These are phyloP conservation scores for Patellifolia procumbens DNA, from an alignment of 179 eudicot species.

Conservation along the genomic window DNA sequence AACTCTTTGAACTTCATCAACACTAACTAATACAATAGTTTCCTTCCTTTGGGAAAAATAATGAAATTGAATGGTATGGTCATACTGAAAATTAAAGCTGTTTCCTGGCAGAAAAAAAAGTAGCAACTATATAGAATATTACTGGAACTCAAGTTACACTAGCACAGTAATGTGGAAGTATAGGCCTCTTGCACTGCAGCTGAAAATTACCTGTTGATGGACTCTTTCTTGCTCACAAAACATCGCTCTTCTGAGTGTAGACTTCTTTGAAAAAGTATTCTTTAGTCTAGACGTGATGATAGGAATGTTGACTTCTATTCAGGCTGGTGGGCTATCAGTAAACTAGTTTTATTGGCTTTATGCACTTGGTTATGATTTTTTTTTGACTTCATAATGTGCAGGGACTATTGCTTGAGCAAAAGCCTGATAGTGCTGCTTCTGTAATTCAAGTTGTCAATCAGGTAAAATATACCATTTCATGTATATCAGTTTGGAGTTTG, in stretches of 20 bases:
- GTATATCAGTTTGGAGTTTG: too few relatives aligned
- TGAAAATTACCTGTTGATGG: neutral
- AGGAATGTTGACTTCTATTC: neutral
- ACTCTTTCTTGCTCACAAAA: neutral
- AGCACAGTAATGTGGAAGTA: neutral
- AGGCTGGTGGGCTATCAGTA: neutral
- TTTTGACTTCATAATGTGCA: conserved; percentile 28
- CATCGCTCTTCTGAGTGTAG: neutral
- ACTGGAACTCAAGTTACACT: neutral
- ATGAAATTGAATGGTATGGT: neutral
- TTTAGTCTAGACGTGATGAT: neutral
- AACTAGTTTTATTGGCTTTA: neutral
- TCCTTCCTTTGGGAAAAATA: neutral
- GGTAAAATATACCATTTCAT: too few relatives aligned
- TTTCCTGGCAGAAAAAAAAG: neutral
- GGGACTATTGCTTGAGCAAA: conserved; percentile 80
- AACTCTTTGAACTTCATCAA: too few relatives aligned
- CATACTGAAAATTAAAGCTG: neutral
- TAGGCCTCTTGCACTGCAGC: neutral
- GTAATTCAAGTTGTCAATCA: conserved; percentile 61
- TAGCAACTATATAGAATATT: neutral
- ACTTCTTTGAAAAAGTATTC: neutral
- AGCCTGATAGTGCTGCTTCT: conserved; percentile 77
- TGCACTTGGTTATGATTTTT: neutral
- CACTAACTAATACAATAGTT: too few relatives aligned